phyloP scores from a whole-genome alignment of 1,284 basidiomycete species.

The Naganishia liquefaciens region DNA sequence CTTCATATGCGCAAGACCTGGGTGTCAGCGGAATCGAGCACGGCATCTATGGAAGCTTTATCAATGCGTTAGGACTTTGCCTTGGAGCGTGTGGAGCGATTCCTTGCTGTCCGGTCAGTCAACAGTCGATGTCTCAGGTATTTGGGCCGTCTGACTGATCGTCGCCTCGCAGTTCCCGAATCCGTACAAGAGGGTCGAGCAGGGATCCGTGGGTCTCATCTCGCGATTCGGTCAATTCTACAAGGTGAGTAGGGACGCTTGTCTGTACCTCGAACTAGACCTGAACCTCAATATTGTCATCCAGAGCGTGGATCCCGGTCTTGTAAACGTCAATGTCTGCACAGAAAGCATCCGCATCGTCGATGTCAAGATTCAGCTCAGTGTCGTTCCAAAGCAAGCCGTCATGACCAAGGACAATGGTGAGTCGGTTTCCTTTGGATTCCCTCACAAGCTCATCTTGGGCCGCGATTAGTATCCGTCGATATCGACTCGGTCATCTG shows the following conservation, averaged over 20 bases:
- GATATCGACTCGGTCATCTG: slow-evolving; percentile 72
- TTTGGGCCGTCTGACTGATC: neutral
- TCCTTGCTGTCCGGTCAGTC: slow-evolving; percentile 71
- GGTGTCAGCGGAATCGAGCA: slow-evolving; percentile 66
- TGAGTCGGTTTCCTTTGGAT: slow-evolving; percentile 58
- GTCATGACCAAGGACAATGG: slow-evolving; percentile 73
- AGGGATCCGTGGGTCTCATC: slow-evolving; percentile 88
- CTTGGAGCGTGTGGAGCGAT: slow-evolving; percentile 67
- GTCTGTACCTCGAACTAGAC: no score
- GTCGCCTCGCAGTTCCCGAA: slow-evolving; percentile 50
- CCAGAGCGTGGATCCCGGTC: slow-evolving; percentile 80
- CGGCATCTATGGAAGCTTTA: slow-evolving; percentile 78
- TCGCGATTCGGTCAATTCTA: slow-evolving; percentile 92
- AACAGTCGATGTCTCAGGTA: neutral
- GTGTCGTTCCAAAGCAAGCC: slow-evolving; percentile 77
- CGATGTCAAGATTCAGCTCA: slow-evolving; percentile 93
- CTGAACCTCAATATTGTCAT: neutral
- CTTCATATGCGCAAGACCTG: slow-evolving; percentile 84
- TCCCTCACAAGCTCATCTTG: neutral
- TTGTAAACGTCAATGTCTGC: slow-evolving; percentile 90
- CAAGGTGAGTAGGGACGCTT: slow-evolving; percentile 55
- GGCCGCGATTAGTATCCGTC: slow-evolving; percentile 36
- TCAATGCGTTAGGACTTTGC: slow-evolving; percentile 60
- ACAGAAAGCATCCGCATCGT: slow-evolving; percentile 75
- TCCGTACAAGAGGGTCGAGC: slow-evolving; percentile 56